Evolutionary conservation across 140 eudicot genomes (phyloP).

Genomic region (Oenanthe javanica): DNA sequence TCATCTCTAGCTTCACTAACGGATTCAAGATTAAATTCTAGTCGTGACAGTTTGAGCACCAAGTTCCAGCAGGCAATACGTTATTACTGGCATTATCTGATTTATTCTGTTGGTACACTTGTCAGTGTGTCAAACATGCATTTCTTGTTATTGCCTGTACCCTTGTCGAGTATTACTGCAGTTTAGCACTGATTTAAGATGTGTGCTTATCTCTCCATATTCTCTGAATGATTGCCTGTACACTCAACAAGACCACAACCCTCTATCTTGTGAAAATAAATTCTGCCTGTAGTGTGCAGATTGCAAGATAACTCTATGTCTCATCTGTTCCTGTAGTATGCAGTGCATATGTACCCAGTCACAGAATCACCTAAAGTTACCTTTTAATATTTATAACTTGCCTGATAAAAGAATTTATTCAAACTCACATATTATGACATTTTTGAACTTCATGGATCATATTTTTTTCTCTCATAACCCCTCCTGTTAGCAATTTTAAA

Average conservation of each 20-base stretch:
- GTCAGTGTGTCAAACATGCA: not conserved
- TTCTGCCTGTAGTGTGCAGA: not conserved
- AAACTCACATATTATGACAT: not conserved
- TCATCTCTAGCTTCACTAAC: constrained; percentile 59
- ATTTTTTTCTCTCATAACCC: too few relatives aligned
- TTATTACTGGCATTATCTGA: not conserved
- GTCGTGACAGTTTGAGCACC: constrained; percentile 18
- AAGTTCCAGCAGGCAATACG: constrained; percentile 65
- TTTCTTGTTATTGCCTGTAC: not conserved
- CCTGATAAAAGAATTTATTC: not conserved
- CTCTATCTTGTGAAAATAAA: not conserved
- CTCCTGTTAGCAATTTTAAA: not conserved
- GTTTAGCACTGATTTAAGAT: not conserved
- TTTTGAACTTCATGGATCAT: not conserved
- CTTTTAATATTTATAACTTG: not conserved
- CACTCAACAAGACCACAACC: not conserved
- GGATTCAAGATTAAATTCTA: constrained; percentile 28
- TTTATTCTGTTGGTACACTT: not conserved
- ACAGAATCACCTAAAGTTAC: not conserved
- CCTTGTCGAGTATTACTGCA: not conserved
- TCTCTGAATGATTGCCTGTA: not conserved
- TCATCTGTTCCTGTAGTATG: not conserved
- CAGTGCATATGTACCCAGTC: not conserved
- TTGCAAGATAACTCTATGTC: not conserved
- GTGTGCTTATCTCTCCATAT: not conserved